Evolutionary conservation across 1,284 basidiomycete genomes (phyloP).

Genomic region (Peniophora sp.): DNA sequence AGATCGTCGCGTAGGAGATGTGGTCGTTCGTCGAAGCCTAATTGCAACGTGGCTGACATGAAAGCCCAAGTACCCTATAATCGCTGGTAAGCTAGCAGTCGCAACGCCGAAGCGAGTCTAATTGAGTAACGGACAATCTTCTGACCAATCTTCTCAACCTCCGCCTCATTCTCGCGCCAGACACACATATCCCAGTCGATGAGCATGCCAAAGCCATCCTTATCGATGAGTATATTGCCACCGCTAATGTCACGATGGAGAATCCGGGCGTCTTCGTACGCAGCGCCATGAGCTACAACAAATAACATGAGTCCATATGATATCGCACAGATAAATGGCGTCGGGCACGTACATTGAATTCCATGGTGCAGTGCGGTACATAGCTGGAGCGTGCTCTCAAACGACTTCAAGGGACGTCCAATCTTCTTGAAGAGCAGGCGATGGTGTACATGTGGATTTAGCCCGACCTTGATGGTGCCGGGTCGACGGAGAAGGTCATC

Average conservation of each 20-base stretch:
- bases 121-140: background rate
- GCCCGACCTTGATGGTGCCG: background rate
- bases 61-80: background rate
- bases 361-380: background rate
- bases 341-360: background rate
- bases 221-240: background rate
- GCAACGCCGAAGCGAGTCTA: too few relatives aligned
- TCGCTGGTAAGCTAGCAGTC: too few relatives aligned
- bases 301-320: background rate
- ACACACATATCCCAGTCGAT: slow-evolving; percentile 1
- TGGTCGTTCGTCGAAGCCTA: background rate
- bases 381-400: background rate
- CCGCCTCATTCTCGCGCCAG: background rate
- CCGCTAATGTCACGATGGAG: background rate
- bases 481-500: too few relatives aligned
- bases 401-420: background rate
- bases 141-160: background rate
- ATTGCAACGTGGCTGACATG: background rate
- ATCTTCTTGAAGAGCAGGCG: background rate
- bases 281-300: background rate
- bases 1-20: background rate
- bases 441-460: background rate
- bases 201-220: background rate
- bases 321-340: too few relatives aligned
- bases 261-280: background rate